These are phyloP conservation scores for Rhizopus stolonifer DNA, from an alignment of 371 early-diverging fungal genomes.

Conservation along the genomic window DNA sequence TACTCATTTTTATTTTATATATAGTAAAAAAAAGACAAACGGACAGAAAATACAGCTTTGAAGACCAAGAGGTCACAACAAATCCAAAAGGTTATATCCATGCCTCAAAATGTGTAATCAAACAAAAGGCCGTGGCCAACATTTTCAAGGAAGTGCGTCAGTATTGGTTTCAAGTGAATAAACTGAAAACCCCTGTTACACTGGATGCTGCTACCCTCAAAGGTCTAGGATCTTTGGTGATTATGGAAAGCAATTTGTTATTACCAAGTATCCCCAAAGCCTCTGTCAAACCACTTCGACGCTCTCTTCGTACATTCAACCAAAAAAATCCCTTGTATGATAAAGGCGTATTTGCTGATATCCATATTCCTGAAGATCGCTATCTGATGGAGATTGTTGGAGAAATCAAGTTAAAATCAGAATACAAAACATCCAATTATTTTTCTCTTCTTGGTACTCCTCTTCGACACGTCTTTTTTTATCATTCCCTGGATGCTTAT, in stretches of 20 bases:
- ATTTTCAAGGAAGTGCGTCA: slow-evolving; percentile 19
- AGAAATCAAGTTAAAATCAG: slow-evolving; percentile 64
- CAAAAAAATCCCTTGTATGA: slow-evolving; percentile 13
- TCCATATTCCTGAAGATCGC: slow-evolving; percentile 51
- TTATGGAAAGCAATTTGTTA: slow-evolving; percentile 21
- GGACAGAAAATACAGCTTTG: slow-evolving; percentile 3
- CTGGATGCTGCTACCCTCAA: neutral
- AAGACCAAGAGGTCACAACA: slow-evolving; percentile 4
- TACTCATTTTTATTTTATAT: neutral
- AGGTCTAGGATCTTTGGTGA: slow-evolving; percentile 16
- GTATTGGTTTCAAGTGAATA: slow-evolving; percentile 23
- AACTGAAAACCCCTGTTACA: slow-evolving; percentile 11
- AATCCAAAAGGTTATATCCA: slow-evolving; percentile 3
- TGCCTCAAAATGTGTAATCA: slow-evolving; percentile 10
- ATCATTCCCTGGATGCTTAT: slow-evolving; percentile 68
- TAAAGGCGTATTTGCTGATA: slow-evolving; percentile 74
- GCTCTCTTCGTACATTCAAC: slow-evolving; percentile 17
- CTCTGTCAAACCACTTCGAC: slow-evolving; percentile 17
- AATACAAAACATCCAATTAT: slow-evolving; percentile 64
- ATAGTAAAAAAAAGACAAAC: slow-evolving; percentile 3
- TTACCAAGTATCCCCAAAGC: slow-evolving; percentile 22
- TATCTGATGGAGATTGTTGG: slow-evolving; percentile 78
- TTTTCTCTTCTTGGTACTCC: slow-evolving; percentile 62
- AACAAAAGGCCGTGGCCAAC: slow-evolving; percentile 9
- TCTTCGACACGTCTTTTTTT: slow-evolving; percentile 71